Conservation (phyloP, 257 asterid species). For the Cordia subcordata region DNA sequence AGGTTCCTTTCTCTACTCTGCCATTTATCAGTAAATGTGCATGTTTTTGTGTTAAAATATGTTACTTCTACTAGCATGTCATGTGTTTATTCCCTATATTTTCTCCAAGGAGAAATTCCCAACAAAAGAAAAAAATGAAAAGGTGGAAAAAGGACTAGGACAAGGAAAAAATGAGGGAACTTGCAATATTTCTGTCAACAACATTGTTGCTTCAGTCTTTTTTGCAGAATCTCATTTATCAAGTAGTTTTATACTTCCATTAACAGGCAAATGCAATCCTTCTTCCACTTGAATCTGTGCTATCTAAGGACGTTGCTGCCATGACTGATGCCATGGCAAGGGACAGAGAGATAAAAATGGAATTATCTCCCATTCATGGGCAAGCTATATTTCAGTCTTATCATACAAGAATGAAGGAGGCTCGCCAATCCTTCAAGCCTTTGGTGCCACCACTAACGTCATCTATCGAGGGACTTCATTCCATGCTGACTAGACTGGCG, state of each 20-base stretch:
- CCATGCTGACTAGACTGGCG: slow-evolving; percentile 76
- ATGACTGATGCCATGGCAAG: slow-evolving; percentile 77
- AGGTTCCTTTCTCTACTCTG: slow-evolving; percentile 36
- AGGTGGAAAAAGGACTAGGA: no score
- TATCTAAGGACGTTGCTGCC: slow-evolving; percentile 83
- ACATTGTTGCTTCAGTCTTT: no score
- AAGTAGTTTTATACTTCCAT: slow-evolving; percentile 16
- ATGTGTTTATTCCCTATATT: no score
- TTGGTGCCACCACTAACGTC: slow-evolving; percentile 69
- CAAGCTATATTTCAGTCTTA: slow-evolving; percentile 94
- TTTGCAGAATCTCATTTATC: slow-evolving; percentile 2
- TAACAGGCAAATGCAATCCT: slow-evolving; percentile 76
- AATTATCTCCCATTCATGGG: slow-evolving; percentile 90
- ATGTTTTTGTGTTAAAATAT: no score
- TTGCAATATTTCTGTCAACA: no score
- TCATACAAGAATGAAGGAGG: slow-evolving; percentile 58
- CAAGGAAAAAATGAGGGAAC: no score
- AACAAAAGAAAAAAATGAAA: no score
- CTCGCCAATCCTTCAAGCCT: slow-evolving; percentile 68
- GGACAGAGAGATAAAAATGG: slow-evolving; percentile 62
- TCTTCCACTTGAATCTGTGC: slow-evolving; percentile 83
- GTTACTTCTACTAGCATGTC: no score
- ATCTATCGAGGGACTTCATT: slow-evolving; percentile 76
- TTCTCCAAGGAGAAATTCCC: no score
- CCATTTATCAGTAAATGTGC: not conserved